A percentile compares a stretch with the other conserved stretches of the same genome.
Conservation (phyloP, 306 rosid genomes). For the Abrus precatorius region DNA sequence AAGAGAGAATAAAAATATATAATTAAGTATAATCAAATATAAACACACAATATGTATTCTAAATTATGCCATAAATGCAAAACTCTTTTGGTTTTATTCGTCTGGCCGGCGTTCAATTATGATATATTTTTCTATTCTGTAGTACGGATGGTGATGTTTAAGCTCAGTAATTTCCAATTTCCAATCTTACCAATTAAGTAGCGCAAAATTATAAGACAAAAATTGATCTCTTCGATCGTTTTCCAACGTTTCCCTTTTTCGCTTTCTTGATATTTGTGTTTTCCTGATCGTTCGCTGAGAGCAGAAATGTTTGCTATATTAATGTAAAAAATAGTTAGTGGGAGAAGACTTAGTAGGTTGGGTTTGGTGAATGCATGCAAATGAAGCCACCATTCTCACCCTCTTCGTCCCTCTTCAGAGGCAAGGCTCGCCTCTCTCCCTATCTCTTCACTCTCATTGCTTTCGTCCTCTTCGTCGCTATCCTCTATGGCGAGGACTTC, state of each 20-base stretch:
- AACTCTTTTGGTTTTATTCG: background rate
- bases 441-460: slow-evolving; percentile 73
- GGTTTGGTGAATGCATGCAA: slow-evolving; percentile 46
- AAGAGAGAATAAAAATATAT: too few relatives aligned
- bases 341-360: background rate
- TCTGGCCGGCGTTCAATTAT: background rate
- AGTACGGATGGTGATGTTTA: background rate
- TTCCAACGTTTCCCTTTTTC: background rate
- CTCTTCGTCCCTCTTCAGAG: slow-evolving; percentile 59
- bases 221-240: background rate
- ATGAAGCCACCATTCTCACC: slow-evolving; percentile 74
- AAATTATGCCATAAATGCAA: background rate
- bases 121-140: background rate
- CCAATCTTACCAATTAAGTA: background rate
- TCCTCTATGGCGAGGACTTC: slow-evolving; percentile 79
- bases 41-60: too few relatives aligned
- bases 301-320: slow-evolving; percentile 27
- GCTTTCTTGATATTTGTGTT: background rate
- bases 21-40: too few relatives aligned
- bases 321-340: slow-evolving; percentile 10
- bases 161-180: background rate
- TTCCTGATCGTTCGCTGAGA: background rate
- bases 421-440: slow-evolving; percentile 75
- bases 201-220: background rate
- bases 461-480: slow-evolving; percentile 77